Conservation (phyloP, 495 filamentous ascomycete species). For the Penicillium odoratum region DNA sequence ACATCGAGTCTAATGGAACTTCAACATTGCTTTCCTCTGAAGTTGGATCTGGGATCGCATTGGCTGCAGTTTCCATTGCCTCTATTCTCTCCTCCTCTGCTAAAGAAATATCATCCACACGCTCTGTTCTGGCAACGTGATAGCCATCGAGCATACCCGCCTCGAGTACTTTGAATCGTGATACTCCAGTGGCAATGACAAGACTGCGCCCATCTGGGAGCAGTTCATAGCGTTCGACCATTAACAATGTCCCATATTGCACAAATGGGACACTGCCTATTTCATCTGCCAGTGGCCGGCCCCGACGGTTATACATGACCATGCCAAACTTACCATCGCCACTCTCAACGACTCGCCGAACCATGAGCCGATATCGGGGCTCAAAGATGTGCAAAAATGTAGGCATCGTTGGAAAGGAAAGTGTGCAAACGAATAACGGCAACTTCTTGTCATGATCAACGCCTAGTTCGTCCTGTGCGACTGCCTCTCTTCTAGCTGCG, state of each 20-base stretch:
- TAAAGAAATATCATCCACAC: constrained; percentile 75
- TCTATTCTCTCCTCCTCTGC: constrained; percentile 78
- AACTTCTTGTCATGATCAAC: constrained; percentile 57
- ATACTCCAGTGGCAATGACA: constrained; percentile 71
- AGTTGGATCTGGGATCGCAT: constrained; percentile 17
- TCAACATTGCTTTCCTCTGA: constrained; percentile 19
- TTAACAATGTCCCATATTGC: constrained; percentile 75
- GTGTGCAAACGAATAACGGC: constrained; percentile 78
- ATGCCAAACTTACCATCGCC: constrained; percentile 78
- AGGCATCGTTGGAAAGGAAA: constrained; percentile 79
- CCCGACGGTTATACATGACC: constrained; percentile 66
- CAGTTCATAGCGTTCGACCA: constrained; percentile 68
- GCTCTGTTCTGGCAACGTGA: constrained; percentile 68
- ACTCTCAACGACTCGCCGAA: constrained; percentile 70
- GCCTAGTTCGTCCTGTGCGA: constrained; percentile 49
- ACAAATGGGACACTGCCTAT: constrained; percentile 61
- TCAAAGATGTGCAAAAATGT: constrained; percentile 91
- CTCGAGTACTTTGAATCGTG: constrained; percentile 69
- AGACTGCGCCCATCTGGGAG: constrained; percentile 79
- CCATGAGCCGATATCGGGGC: constrained; percentile 85
- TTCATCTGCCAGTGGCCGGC: constrained; percentile 52
- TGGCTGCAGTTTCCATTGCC: constrained; percentile 53
- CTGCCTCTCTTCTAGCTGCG: constrained; percentile 52
- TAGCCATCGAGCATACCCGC: constrained; percentile 73
- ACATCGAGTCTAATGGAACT: constrained; percentile 55